Conservation (phyloP, 2,329 filamentous ascomycete genomes). For the Pseudopithomyces chartarum region DNA sequence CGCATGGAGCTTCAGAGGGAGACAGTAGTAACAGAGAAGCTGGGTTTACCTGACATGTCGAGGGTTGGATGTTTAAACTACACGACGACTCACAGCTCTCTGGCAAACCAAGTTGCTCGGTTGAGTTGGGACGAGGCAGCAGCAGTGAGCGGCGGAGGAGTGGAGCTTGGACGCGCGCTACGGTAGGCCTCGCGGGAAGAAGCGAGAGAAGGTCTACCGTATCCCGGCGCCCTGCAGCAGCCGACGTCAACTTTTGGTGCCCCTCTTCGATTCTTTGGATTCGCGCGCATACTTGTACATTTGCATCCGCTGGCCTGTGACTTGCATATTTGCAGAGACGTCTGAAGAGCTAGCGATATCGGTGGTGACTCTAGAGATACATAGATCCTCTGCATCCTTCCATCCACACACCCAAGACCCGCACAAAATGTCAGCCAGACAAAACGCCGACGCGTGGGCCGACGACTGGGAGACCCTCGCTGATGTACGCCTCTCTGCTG, state of each 20-base stretch:
- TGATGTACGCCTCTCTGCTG: slow-evolving; percentile 58
- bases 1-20: too few relatives aligned
- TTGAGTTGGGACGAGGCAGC: not conserved
- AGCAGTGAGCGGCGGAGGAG: not conserved
- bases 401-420: not conserved
- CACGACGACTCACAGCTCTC: too few relatives aligned
- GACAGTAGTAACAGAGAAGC: too few relatives aligned
- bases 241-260: not conserved
- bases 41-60: slow-evolving; percentile 8
- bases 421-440: slow-evolving; percentile 39
- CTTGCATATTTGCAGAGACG: too few relatives aligned
- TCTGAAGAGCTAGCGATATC: too few relatives aligned
- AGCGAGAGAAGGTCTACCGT: not conserved
- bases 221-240: not conserved
- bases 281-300: not conserved
- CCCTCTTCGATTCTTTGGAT: slow-evolving; percentile 4
- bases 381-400: not conserved
- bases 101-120: too few relatives aligned
- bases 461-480: slow-evolving; percentile 86
- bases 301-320: not conserved
- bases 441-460: slow-evolving; percentile 72
- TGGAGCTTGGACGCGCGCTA: not conserved
- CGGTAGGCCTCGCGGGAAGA: not conserved
- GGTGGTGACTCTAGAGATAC: not conserved
- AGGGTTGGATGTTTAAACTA: too few relatives aligned